A percentile compares a stretch with the other conserved stretches of the same genome.
phyloP scores from a whole-genome alignment of 106 monocot genomes.

The Cymbidium sinense region DNA sequence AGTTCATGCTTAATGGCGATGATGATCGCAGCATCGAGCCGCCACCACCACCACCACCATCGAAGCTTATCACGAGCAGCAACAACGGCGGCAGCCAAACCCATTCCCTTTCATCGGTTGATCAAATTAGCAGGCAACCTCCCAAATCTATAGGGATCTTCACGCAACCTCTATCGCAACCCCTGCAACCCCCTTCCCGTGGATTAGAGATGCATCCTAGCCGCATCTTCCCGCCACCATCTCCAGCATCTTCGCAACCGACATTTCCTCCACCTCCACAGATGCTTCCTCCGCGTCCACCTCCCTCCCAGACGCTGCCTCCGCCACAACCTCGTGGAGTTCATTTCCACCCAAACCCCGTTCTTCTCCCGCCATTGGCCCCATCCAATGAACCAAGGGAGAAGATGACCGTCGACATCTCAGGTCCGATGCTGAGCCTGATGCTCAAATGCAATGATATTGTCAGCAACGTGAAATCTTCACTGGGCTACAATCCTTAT shows the following conservation, averaged over 20 bases:
- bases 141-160: not conserved
- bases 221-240: not conserved
- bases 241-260: not conserved
- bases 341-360: not conserved
- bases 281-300: not conserved
- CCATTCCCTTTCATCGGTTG: not conserved
- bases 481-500: not conserved
- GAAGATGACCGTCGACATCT: not conserved
- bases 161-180: not conserved
- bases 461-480: not conserved
- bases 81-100: not conserved
- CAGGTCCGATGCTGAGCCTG: conserved; percentile 7
- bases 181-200: not conserved
- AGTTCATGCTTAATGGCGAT: conserved; percentile 3
- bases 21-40: not conserved
- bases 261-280: not conserved
- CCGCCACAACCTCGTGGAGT: not conserved
- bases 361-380: not conserved
- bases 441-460: conserved; percentile 6
- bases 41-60: too few relatives aligned
- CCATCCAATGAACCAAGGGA: not conserved
- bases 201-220: not conserved
- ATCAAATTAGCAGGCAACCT: not conserved
- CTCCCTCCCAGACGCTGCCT: not conserved
- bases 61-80: not conserved